These are phyloP conservation scores for Pichia sporocuriosa DNA, from an alignment of 805 yeast genomes.

Conservation along the genomic window DNA sequence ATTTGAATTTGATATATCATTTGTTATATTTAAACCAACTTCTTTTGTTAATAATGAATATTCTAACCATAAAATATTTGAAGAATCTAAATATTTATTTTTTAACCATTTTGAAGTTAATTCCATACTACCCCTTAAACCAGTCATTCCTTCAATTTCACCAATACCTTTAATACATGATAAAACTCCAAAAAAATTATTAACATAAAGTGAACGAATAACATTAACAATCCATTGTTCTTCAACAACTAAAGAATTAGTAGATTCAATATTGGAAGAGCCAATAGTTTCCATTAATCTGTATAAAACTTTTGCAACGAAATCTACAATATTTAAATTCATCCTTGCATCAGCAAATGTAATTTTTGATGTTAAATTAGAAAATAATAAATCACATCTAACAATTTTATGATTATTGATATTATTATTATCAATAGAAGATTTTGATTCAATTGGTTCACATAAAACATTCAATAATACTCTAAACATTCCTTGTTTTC, in stretches of 20 bases:
- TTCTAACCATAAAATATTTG: conserved; percentile 8
- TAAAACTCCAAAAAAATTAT: conserved; percentile 15
- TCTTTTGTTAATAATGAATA: conserved; percentile 4
- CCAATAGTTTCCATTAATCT: conserved; percentile 33
- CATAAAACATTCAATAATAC: conserved; percentile 17
- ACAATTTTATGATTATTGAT: conserved; percentile 15
- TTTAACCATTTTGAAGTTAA: conserved; percentile 10
- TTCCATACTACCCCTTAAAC: conserved; percentile 14
- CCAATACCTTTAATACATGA: conserved; percentile 23
- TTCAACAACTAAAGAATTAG: conserved; percentile 22
- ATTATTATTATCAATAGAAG: conserved; percentile 29
- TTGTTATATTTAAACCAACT: conserved; percentile 9
- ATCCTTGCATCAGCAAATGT: conserved; percentile 39
- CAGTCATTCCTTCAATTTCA: conserved; percentile 15
- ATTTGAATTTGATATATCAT: not conserved
- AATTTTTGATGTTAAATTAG: conserved; percentile 36
- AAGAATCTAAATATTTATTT: not conserved
- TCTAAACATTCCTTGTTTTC: conserved; percentile 26
- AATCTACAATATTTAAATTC: conserved; percentile 36
- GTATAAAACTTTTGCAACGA: conserved; percentile 38
- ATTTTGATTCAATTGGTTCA: conserved; percentile 10
- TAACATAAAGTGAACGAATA: conserved; percentile 8
- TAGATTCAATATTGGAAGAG: not conserved
- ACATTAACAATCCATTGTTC: conserved; percentile 18
- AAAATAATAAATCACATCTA: conserved; percentile 26